Conservation (phyloP, 2,329 filamentous ascomycete species). For the Aureobasidium sp. region DNA sequence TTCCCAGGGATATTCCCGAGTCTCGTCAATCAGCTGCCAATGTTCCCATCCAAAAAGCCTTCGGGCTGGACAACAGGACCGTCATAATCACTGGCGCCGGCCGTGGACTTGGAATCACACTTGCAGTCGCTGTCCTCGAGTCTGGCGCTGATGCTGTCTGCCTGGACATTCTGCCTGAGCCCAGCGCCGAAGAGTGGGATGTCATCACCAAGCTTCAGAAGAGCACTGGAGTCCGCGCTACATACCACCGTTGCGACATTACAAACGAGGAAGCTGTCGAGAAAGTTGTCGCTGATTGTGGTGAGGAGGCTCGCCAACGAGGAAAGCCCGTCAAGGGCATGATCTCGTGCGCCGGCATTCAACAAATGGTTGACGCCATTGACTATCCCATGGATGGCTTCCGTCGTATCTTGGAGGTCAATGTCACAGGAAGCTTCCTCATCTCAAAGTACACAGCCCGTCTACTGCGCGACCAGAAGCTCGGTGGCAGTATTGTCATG, state of each 20-base stretch:
- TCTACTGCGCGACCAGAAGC: slow-evolving; percentile 27
- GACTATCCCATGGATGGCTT: slow-evolving; percentile 27
- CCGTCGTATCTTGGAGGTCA: slow-evolving; percentile 30
- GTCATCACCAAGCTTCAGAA: slow-evolving; percentile 27
- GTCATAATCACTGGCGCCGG: slow-evolving; percentile 63
- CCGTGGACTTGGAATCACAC: slow-evolving; percentile 58
- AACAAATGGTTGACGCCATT: slow-evolving; percentile 27
- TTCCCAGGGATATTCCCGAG: slow-evolving; percentile 18
- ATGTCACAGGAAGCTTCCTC: slow-evolving; percentile 30
- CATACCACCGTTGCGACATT: slow-evolving; percentile 29
- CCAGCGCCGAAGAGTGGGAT: slow-evolving; percentile 29
- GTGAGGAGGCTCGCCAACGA: slow-evolving; percentile 28
- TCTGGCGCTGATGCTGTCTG: slow-evolving; percentile 50
- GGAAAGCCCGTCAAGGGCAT: slow-evolving; percentile 38
- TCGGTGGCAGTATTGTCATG: slow-evolving; percentile 21
- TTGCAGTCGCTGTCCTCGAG: slow-evolving; percentile 58
- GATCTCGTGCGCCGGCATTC: slow-evolving; percentile 33
- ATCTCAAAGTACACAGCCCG: slow-evolving; percentile 29
- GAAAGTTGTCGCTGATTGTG: slow-evolving; percentile 26
- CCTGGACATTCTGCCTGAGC: slow-evolving; percentile 53
- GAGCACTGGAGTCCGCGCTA: slow-evolving; percentile 53
- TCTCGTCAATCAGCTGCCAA: slow-evolving; percentile 18
- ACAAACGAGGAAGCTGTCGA: slow-evolving; percentile 30
- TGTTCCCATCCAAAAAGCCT: slow-evolving; percentile 13
- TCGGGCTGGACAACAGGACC: slow-evolving; percentile 53